Evolutionary conservation across 139 green algal genomes (phyloP), one percentile per base, ranked within the genome.

Genomic region (Chlamydomonas incerta): DNA sequence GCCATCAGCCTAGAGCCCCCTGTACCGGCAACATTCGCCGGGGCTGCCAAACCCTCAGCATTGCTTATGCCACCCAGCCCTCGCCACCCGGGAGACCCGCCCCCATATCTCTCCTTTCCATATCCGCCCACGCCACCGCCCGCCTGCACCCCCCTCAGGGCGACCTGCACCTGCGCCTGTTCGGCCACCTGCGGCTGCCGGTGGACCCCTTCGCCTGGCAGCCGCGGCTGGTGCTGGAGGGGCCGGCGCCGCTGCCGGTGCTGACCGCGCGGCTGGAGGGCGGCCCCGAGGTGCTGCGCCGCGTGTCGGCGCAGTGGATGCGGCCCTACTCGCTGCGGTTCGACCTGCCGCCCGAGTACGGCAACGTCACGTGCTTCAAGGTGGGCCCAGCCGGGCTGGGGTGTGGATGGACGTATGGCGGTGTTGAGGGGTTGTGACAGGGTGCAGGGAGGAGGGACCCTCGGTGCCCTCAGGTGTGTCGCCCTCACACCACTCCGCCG

Each of bases 121-220:
- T 8, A 50, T 8, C 41, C 8, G 6, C 41, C 5, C 41, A 50
- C 41, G 6, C 41, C 5, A 50, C 41, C 41, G 41, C 41, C 41
- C 41, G 6, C 41, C 8, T 8, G 41, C 41, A 5, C 41, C 41
- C 41, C 8, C 41, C 41, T 50, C 41, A 50, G 41, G 41, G 41
- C n/a, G 28, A 80, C 72, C 29, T 67, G 31, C 28, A 35, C 18
- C 28, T n/a, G 2, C 72, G 72, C 28, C n/a, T 3, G 33, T 50
- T n/a, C 52, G 72, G 72, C 11, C 72, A 80, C 47, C 29, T 80
- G 47, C 11, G 29, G 72, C 46, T 80, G 29, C 72, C 72, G 11
- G 28, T 26, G 50, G 72, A 67, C 26, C 46, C 3, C 0, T 29
- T 11, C 50, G 28, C 29, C 8, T 80, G 72, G 72, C 3, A 13